Conservation (phyloP, 176 grass and related monocot genomes). For the Saccharum officinarum region DNA sequence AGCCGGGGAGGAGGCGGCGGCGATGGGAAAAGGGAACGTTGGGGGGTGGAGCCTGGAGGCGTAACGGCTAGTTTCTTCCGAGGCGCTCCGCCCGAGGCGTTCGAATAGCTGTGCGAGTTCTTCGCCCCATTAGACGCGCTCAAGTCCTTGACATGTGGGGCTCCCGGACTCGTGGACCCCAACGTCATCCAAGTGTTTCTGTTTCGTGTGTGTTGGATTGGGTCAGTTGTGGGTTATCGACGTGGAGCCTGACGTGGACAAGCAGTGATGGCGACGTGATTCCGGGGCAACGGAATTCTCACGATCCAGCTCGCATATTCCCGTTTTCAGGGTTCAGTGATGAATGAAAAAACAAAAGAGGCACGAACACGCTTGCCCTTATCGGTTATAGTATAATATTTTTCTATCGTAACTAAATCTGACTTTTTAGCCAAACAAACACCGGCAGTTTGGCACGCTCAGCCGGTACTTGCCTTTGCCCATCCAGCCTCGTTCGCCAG, state of each 20-base stretch:
- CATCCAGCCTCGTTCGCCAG: neutral
- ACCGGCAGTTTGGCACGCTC: neutral
- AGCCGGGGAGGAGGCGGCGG: neutral
- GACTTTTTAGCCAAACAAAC: no score
- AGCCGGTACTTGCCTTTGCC: neutral
- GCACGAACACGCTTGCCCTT: no score
- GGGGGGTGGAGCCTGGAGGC: neutral
- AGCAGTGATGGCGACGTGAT: neutral
- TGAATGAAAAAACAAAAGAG: no score
- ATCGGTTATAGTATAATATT: no score
- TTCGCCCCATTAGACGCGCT: no score
- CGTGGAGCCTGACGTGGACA: neutral
- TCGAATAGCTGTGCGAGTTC: neutral
- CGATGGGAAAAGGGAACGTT: slow-evolving; percentile 50
- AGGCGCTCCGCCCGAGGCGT: slow-evolving; percentile 24
- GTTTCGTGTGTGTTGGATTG: neutral
- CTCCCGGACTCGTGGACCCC: rapidly evolving
- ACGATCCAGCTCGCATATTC: neutral
- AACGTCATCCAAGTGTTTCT: neutral
- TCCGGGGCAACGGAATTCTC: neutral
- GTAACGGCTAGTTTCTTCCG: slow-evolving; percentile 79
- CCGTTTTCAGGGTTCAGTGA: neutral
- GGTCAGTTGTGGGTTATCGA: neutral
- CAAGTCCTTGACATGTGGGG: neutral
- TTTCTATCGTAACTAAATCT: no score